Conservation (phyloP, 202 grass and related monocot species). For the Miscanthus sacchariflorus region DNA sequence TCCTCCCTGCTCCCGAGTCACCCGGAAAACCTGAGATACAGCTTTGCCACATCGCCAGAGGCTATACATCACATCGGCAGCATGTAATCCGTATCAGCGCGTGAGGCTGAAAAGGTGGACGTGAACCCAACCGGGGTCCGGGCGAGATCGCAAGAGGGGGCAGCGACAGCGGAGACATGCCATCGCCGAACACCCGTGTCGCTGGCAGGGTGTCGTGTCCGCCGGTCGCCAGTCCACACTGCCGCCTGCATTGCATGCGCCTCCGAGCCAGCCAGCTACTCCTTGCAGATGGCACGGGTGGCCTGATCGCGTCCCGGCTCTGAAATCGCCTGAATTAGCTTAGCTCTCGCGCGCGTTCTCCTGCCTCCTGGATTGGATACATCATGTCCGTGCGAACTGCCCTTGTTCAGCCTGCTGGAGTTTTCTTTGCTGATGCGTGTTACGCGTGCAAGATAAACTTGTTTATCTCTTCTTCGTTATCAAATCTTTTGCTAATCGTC, state of each 20-base stretch:
- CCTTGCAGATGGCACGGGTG: not conserved
- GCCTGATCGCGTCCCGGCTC: not conserved
- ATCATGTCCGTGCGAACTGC: not conserved
- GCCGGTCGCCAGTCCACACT: not conserved
- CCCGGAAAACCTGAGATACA: not conserved
- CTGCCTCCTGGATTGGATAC: not conserved
- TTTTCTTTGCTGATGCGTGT: slow-evolving; percentile 14
- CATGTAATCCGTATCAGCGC: slow-evolving; percentile 22
- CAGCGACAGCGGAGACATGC: slow-evolving; percentile 27
- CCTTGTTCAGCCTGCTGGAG: not conserved
- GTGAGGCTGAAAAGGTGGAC: not conserved
- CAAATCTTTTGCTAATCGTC: slow-evolving; percentile 22
- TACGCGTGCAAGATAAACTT: slow-evolving; percentile 11
- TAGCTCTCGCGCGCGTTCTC: not conserved
- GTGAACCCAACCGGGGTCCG: not conserved
- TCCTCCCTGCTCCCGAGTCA: not conserved
- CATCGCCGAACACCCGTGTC: slow-evolving; percentile 29
- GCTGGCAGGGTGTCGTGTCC: slow-evolving; percentile 39
- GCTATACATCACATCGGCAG: slow-evolving; percentile 7
- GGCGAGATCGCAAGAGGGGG: not conserved
- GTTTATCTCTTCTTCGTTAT: not conserved
- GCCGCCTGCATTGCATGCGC: not conserved
- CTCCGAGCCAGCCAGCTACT: not conserved
- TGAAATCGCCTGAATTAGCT: not conserved
- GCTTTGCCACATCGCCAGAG: not conserved